Percentiles rank a stretch among this genome's conserved stretches.
These are phyloP conservation scores for Suaeda aralocaspica DNA, from an alignment of 148 eudicot species.

Conservation along the genomic window DNA sequence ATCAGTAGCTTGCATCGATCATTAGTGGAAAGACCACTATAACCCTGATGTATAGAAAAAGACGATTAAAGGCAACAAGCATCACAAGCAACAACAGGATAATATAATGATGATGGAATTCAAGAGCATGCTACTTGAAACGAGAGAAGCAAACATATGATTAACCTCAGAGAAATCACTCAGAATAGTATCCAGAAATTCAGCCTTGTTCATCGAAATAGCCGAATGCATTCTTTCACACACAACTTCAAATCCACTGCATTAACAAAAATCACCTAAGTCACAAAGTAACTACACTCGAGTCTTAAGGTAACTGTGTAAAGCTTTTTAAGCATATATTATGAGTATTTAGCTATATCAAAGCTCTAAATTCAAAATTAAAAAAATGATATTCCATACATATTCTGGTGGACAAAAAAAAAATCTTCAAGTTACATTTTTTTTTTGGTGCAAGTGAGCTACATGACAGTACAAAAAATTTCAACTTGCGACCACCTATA, in stretches of 20 bases:
- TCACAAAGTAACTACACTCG: not conserved
- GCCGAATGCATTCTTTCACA: conserved; percentile 76
- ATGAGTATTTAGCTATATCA: no score
- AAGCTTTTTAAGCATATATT: no score
- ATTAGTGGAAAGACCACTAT: conserved; percentile 53
- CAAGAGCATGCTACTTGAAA: conserved; percentile 3
- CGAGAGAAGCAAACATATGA: not conserved
- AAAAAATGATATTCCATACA: no score
- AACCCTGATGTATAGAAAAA: conserved; percentile 52
- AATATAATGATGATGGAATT: not conserved
- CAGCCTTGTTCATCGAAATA: conserved; percentile 69
- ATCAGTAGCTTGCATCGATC: conserved; percentile 48
- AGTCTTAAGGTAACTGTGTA: no score
- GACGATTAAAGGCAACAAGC: not conserved
- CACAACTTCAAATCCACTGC: conserved; percentile 67
- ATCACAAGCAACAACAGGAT: not conserved
- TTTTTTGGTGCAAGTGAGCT: no score
- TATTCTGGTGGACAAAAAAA: no score
- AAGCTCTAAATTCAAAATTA: no score
- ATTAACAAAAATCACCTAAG: not conserved
- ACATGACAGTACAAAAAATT: no score
- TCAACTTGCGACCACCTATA: no score
- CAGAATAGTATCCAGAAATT: conserved; percentile 62
- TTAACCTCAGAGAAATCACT: conserved; percentile 69
- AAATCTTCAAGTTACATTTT: no score